Percentiles rank a stretch among this genome's conserved stretches.
Evolutionary conservation across 495 filamentous ascomycete genomes (phyloP).

Genomic region (Hypoxylon crocopeplum): DNA sequence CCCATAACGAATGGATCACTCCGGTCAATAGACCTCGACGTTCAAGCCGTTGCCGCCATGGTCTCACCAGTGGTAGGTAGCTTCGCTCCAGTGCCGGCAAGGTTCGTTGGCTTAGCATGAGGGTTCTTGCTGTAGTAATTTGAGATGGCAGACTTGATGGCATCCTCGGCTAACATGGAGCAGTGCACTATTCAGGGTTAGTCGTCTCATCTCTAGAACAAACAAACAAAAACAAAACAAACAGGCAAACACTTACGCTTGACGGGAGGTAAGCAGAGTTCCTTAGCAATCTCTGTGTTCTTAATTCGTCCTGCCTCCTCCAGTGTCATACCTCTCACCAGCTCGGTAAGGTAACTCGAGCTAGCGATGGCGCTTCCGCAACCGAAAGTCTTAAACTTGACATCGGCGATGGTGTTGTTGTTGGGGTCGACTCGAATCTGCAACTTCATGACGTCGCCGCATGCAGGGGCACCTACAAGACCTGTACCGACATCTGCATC

Average conservation of each 20-base stretch:
- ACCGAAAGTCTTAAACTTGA: conserved; percentile 98
- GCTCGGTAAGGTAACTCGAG: conserved; percentile 87
- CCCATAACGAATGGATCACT: conserved; percentile 18
- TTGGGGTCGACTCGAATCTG: conserved; percentile 95
- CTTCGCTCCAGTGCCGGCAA: conserved; percentile 71
- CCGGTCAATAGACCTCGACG: background rate
- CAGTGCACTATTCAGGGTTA: conserved; percentile 75
- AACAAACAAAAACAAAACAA: no score
- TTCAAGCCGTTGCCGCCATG: conserved; percentile 26
- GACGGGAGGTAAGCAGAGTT: conserved; percentile 92
- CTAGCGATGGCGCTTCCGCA: conserved; percentile 95
- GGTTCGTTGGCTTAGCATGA: conserved; percentile 71
- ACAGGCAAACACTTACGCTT: conserved; percentile 68
- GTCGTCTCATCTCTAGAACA: no score
- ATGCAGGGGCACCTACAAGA: conserved; percentile 91
- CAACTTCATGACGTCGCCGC: conserved; percentile 98
- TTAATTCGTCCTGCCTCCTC: conserved; percentile 89
- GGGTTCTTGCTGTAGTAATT: conserved; percentile 98
- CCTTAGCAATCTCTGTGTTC: conserved; percentile 97
- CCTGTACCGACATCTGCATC: conserved; percentile 93
- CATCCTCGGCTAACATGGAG: conserved; percentile 99
- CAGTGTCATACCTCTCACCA: conserved; percentile 94
- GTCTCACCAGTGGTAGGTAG: conserved; percentile 47
- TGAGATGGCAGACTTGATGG: conserved; percentile 98
- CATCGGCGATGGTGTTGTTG: conserved; percentile 88